Evolutionary conservation across 129 eudicot genomes (phyloP), one percentile per base, ranked within the genome.

Genomic region (Flaveria robusta): DNA sequence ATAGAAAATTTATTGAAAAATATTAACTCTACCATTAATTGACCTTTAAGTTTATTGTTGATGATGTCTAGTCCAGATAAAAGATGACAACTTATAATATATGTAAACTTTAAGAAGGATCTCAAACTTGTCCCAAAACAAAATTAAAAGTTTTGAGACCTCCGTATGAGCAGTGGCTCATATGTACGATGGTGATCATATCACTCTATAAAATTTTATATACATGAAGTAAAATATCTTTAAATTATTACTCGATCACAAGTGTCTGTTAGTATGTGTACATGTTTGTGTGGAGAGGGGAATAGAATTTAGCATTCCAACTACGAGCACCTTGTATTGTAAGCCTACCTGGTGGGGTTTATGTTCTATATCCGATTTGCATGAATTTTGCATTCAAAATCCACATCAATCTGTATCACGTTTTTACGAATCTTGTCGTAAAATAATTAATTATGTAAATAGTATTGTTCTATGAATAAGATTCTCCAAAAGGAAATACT

Each of bases 301-400:
- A 80, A 80, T 74, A 68, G 70, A 66, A 52, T 74, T 74, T 66
- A 41, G 8, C 66, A 80, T 74, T 55, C 77, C 26, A 22, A 60
- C 43, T 66, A 55, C 37, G 41, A 42, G 79, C 79, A 55, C 70
- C 83, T 80, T 74, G 74, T 74, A 46, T 73, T 70, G 74, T 64
- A 71, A 78, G 77, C 82, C 54, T 50, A 78, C 47, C 49, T 71
- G 78, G 73, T 80, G 83, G 83, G 83, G 79, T 74, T 80, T 80
- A 66, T 66, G 73, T 72, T 59, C 79, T 55, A 55, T 66, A 74
- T 74, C 83, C 79, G 71, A 66, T 68, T 70, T 78, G 82, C 84
- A 74, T 80, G 79, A 58, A 73, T 34, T 74, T n/a, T 27, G 60
- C 23, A 29, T 34, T 74, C 79, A 76, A 79, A 47, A 54, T 74